These are phyloP conservation scores for Ganoderma meredithae DNA, from an alignment of 1,284 basidiomycete genomes.

Conservation along the genomic window DNA sequence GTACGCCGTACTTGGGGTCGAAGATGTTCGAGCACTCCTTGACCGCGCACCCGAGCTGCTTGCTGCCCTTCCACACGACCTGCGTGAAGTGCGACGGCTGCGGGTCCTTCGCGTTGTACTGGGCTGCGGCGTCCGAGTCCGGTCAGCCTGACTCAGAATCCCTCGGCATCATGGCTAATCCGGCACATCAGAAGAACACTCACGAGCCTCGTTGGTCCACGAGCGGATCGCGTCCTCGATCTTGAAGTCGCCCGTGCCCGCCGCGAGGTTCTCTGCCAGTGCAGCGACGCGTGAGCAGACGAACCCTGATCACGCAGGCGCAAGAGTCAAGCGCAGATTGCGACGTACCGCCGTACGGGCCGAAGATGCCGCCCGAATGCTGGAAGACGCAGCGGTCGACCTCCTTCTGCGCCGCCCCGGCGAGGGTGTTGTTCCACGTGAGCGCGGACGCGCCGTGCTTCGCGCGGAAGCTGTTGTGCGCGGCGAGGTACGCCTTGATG, in stretches of 20 bases:
- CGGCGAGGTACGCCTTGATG: conserved; percentile 53
- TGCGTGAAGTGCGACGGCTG: conserved; percentile 75
- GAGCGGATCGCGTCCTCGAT: neutral
- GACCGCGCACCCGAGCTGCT: conserved; percentile 68
- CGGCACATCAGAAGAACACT: no score
- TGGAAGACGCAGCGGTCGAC: conserved; percentile 66
- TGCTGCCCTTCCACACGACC: conserved; percentile 71
- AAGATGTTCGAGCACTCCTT: conserved; percentile 61
- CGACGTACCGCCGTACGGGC: conserved; percentile 62
- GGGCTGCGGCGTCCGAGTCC: conserved; percentile 44
- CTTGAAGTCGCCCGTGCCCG: neutral
- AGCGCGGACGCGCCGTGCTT: conserved; percentile 65
- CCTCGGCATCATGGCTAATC: no score
- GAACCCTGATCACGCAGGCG: no score
- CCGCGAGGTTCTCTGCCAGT: conserved; percentile 66
- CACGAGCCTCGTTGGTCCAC: neutral
- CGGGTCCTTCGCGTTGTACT: conserved; percentile 66
- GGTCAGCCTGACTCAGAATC: no score
- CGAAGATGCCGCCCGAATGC: conserved; percentile 69
- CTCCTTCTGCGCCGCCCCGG: conserved; percentile 67
- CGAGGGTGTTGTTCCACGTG: conserved; percentile 63
- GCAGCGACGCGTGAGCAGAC: neutral
- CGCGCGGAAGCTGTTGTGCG: conserved; percentile 66
- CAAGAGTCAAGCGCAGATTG: neutral
- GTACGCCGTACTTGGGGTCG: conserved; percentile 55